phyloP scores from a whole-genome alignment of 108 stramenopile genomes.

The Conticribra weissflogii region DNA sequence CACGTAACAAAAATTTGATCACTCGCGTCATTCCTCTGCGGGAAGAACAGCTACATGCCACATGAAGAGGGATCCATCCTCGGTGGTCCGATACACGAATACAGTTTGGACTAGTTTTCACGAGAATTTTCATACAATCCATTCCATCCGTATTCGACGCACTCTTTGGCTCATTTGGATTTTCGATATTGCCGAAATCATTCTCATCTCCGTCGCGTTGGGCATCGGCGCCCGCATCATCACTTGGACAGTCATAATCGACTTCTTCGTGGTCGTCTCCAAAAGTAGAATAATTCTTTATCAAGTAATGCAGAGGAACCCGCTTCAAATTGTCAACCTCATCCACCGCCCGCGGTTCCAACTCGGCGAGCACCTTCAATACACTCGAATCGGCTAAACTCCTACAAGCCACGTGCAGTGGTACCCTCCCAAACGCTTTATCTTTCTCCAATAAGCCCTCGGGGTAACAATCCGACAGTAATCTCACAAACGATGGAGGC shows the following conservation, averaged over 20 bases:
- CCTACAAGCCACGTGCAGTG: conserved; percentile 44
- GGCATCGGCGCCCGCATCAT: background rate
- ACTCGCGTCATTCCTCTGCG: conserved; percentile 35
- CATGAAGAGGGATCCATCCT: conserved; percentile 47
- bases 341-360: conserved; percentile 36
- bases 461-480: conserved; percentile 20
- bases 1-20: conserved; percentile 21
- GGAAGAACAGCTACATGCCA: conserved; percentile 41
- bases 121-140: conserved; percentile 19
- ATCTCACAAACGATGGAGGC: conserved; percentile 30
- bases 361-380: conserved; percentile 31
- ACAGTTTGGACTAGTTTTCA: conserved; percentile 27
- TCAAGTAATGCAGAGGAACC: conserved; percentile 42
- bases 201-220: conserved; percentile 3
- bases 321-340: conserved; percentile 38
- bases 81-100: conserved; percentile 40
- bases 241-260: background rate
- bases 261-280: conserved; percentile 1
- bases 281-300: conserved; percentile 35
- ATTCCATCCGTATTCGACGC: conserved; percentile 16
- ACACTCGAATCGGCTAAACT: conserved; percentile 41
- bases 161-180: background rate
- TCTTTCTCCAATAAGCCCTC: conserved; percentile 36
- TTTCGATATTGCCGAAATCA: conserved; percentile 5
- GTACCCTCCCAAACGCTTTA: conserved; percentile 38